Evolutionary conservation across 805 yeast genomes (phyloP).

Genomic region (Candida sithepensis): DNA sequence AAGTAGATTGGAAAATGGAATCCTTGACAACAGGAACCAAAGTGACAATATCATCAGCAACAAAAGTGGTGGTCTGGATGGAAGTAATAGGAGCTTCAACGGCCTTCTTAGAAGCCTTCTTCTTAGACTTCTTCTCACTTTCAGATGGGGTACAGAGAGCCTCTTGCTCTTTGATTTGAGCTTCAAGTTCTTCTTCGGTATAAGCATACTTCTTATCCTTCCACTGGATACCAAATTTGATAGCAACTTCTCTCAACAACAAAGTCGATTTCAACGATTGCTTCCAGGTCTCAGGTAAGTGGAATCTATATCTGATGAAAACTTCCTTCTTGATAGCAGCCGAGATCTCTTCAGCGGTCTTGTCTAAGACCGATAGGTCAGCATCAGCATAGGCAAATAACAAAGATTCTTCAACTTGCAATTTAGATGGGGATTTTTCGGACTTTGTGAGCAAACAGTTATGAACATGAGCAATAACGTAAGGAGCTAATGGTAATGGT

Average conservation of each 20-base stretch:
- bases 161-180: constrained; percentile 21
- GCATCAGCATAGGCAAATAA: constrained; percentile 39
- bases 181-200: constrained; percentile 38
- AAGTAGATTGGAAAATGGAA: constrained; percentile 58
- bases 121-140: constrained; percentile 30
- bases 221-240: constrained; percentile 88
- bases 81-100: constrained; percentile 11
- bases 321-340: constrained; percentile 51
- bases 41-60: constrained; percentile 59
- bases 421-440: constrained; percentile 31
- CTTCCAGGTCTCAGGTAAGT: constrained; percentile 49
- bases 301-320: constrained; percentile 57
- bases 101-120: constrained; percentile 28
- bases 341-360: constrained; percentile 42
- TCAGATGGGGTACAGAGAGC: constrained; percentile 20
- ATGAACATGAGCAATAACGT: constrained; percentile 65
- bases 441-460: constrained; percentile 52
- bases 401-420: constrained; percentile 40
- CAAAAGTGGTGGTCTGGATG: constrained; percentile 39
- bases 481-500: constrained; percentile 54
- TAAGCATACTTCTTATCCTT: constrained; percentile 46
- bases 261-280: constrained; percentile 36
- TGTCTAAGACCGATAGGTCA: constrained; percentile 40
- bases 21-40: constrained; percentile 77
- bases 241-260: constrained; percentile 63